Evolutionary conservation across 345 rosid species (phyloP), one percentile per base, ranked within the genome.

Genomic region (Eucalyptus cloeziana): DNA sequence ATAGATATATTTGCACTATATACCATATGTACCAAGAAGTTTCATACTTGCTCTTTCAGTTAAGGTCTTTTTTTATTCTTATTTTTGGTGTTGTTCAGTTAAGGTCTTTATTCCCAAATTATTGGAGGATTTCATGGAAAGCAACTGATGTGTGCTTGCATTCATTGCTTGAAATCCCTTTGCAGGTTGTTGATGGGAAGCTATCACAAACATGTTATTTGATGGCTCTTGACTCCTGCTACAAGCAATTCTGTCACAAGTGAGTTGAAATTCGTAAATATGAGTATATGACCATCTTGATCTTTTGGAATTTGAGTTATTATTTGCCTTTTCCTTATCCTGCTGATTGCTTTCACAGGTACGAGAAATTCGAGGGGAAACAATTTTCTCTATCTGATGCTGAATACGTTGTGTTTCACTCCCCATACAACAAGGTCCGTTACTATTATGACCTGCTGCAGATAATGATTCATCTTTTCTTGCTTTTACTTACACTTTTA

Each of bases 161-260:
- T 76, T 76, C 45, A 22, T 50, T 86, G 47, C 87, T 58, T 51
- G 30, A 43, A 67, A 86, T 79, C 49, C 86, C 49, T 85, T 89
- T 92, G 92, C 90, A 98, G 99, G 99, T 98, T 86, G 99, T 98
- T 92, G 99, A 98, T 92, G 99, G 99, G 49, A 98, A 97, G 94
- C 98, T 98, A 88, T 97, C 99, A 43, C 99, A 98, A 93, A 97
- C 99, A 27, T 98, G 99, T 94, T 98, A 98, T 92, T 97, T 98
- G 80, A 94, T 96, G 99, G 99, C 99, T 88, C 95, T 98, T 87
- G 99, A 98, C 92, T 87, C 97, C 86, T 98, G 99, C 93, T 98
- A 98, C 91, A 95, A 95, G 89, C 90, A 92, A 90, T 93, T 96
- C 45, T 97, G 98, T 92, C 92, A 94, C 91, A 98, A 98, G 99